These are phyloP conservation scores for Scortechinia acanthostroma DNA, from an alignment of 2,329 filamentous ascomycete genomes.

Conservation along the genomic window DNA sequence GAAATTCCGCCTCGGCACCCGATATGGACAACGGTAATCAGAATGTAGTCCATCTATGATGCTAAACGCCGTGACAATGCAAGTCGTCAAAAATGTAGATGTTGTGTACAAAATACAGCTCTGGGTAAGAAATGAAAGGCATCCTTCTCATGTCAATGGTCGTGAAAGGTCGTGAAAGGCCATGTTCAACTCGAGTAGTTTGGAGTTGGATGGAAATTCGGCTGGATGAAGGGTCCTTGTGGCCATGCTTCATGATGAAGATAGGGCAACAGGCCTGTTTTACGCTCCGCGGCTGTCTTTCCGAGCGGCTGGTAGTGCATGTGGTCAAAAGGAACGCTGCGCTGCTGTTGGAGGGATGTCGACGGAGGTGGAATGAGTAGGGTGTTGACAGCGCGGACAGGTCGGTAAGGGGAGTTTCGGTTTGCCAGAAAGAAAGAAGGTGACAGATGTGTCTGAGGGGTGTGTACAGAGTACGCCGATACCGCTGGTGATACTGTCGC, in stretches of 20 bases:
- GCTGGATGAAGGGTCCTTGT: background rate
- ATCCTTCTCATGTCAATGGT: background rate
- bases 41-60: constrained; percentile 1
- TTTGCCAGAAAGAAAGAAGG: constrained; percentile 53
- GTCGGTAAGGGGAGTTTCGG: constrained; percentile 56
- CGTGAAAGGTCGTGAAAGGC: background rate
- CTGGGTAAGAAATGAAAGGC: background rate
- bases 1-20: too few species aligned
- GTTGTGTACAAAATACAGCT: background rate
- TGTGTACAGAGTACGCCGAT: constrained; percentile 34
- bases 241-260: background rate
- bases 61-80: background rate
- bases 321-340: constrained; percentile 35
- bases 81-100: background rate
- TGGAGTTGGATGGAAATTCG: background rate
- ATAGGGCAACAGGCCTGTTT: constrained; percentile 29
- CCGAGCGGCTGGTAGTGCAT: constrained; percentile 41
- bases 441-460: constrained; percentile 43
- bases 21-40: too few species aligned
- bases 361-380: constrained; percentile 52
- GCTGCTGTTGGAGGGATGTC: constrained; percentile 39
- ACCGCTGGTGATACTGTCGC: constrained; percentile 41
- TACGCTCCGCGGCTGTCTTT: constrained; percentile 27
- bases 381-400: constrained; percentile 52
- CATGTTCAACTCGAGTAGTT: background rate